Base-by-base conservation (phyloP, 2,329 filamentous ascomycete species). In the Aspergillus fijiensis region DNA sequence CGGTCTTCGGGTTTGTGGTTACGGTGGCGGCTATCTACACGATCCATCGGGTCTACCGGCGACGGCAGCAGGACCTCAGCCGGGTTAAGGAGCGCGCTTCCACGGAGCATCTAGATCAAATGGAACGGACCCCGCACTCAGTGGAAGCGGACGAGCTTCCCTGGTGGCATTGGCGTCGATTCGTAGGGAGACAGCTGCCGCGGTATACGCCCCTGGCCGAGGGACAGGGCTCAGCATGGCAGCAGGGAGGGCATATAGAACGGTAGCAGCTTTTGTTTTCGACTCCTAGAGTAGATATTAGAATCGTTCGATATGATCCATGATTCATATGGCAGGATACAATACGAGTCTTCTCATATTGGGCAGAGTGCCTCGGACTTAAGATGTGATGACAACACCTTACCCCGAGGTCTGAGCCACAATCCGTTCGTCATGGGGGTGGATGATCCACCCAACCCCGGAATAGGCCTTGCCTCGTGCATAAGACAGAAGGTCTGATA, bases 121-220 rank as follows among this genome's bases (percentile, higher is more conserved):
- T 62, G 51, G 27, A 55, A 9, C 66, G 69, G 55, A 55, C 60
- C 29, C 71, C 70, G 58, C 35, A 59, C n/a, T 57, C 60, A 5
- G 2, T 39, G 5, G 45, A 23, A 10, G 45, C 55, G 31, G 54
- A 33, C 14, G 55, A 62, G 16, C 55, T 65, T 16, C 62, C 67
- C 19, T 74, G 73, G 73, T 75, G 72, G 73, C 63, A 70, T 58
- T 73, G 66, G 70, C 67, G 64, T 14, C 65, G 70, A 19, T 59
- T 74, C 71, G 72, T 63, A 53, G 35, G 51, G 49, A 5, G 51
- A 27, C 65, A 67, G 29, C 55, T 51, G 21, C 27, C 62, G 31
- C 63, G 63, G 14, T 73, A 74, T 51, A 67, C 70, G 51, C 68
- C 72, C 9, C 65, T 74, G 55, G 49, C 61, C 12, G 71, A 73